Evolutionary conservation across 2,329 filamentous ascomycete genomes (phyloP).

Genomic region (Penicillium sp.): DNA sequence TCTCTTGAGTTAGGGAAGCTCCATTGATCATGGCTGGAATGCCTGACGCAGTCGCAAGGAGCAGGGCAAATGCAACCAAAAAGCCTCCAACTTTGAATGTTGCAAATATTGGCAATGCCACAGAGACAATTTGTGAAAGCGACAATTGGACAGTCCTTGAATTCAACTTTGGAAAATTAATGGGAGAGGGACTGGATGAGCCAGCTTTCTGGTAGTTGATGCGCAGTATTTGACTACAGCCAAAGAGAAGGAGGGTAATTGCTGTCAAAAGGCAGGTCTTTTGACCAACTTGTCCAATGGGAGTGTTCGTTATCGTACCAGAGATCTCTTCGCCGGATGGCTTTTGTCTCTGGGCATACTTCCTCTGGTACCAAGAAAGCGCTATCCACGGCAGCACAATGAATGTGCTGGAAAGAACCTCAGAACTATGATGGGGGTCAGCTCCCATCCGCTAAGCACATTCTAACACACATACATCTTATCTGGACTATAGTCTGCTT

Average conservation of each 20-base stretch:
- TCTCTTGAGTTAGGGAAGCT: constrained; percentile 17
- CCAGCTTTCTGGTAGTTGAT: constrained; percentile 10
- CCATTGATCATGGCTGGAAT: constrained; percentile 33
- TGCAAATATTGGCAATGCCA: constrained; percentile 57
- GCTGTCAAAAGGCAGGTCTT: constrained; percentile 33
- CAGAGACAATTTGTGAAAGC: constrained; percentile 38
- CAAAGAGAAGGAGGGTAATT: constrained; percentile 33
- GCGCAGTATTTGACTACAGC: constrained; percentile 27
- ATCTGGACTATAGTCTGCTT: constrained; percentile 4
- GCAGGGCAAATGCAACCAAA: constrained; percentile 52
- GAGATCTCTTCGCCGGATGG: constrained; percentile 5
- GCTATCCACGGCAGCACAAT: constrained; percentile 38
- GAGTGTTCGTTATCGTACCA: constrained; percentile 3
- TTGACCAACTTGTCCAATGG: constrained; percentile 20
- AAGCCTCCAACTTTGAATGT: constrained; percentile 55
- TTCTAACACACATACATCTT: constrained; percentile 15
- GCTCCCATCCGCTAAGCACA: constrained; percentile 16
- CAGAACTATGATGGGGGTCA: constrained; percentile 36
- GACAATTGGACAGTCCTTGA: constrained; percentile 19
- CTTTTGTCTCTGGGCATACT: constrained; percentile 20
- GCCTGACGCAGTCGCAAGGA: constrained; percentile 49
- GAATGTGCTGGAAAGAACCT: constrained; percentile 52
- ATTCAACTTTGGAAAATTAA: constrained; percentile 22
- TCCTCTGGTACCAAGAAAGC: constrained; percentile 38
- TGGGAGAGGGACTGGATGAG: constrained; percentile 1